phyloP scores from a whole-genome alignment of 768 basidiomycete genomes.

The Pulveroboletus sp. region DNA sequence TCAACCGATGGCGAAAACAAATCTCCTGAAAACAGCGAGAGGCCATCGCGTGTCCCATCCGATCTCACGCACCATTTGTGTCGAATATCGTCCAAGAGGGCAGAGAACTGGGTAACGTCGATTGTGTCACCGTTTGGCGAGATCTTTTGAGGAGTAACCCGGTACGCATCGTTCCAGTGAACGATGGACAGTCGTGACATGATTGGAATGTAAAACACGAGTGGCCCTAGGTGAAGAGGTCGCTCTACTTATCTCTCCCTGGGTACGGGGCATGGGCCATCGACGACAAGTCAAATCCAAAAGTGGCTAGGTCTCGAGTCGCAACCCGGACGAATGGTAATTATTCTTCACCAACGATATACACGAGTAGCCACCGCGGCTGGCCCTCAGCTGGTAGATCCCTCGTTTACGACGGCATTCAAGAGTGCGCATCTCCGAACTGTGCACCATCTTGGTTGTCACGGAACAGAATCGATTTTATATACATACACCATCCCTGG shows the following conservation, averaged over 20 bases:
- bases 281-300: too few relatives aligned
- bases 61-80: slow-evolving; percentile 45
- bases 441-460: too few relatives aligned
- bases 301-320: too few relatives aligned
- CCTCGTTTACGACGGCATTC: too few relatives aligned
- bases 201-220: neutral
- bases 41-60: slow-evolving; percentile 59
- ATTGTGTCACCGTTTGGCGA: slow-evolving; percentile 56
- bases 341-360: too few relatives aligned
- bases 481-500: too few relatives aligned
- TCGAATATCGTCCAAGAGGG: slow-evolving; percentile 60
- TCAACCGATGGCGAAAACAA: slow-evolving; percentile 85
- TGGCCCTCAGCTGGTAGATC: too few relatives aligned
- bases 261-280: too few relatives aligned
- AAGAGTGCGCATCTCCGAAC: too few relatives aligned
- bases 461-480: too few relatives aligned
- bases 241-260: slow-evolving; percentile 1
- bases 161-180: slow-evolving; percentile 84
- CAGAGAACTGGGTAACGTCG: slow-evolving; percentile 83
- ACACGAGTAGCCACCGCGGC: too few relatives aligned
- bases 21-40: slow-evolving; percentile 86
- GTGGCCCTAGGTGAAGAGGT: neutral
- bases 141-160: slow-evolving; percentile 71
- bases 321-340: too few relatives aligned
- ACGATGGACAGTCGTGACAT: slow-evolving; percentile 44